Evolutionary conservation across 2,329 filamentous ascomycete species (phyloP).

Genomic region (Colletotrichum australisinense): DNA sequence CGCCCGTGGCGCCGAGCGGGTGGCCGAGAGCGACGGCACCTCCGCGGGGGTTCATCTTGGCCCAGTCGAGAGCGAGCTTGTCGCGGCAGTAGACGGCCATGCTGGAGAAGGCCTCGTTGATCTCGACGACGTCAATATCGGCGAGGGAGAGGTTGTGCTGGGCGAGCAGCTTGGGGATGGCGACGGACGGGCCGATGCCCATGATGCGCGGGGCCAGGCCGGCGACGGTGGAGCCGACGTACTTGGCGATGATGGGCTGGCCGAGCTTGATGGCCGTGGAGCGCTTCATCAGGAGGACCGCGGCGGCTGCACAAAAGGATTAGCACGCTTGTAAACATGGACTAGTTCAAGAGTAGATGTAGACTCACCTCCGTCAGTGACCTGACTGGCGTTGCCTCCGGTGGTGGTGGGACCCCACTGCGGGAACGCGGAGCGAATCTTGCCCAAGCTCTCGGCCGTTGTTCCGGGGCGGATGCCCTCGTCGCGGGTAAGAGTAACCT

Average conservation of each 20-base stretch:
- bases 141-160: conserved; percentile 82
- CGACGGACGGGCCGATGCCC: conserved; percentile 86
- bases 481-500: conserved; percentile 84
- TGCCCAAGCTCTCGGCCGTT: conserved; percentile 82
- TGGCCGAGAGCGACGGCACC: conserved; percentile 88
- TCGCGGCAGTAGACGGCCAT: conserved; percentile 96
- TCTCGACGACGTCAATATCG: conserved; percentile 90
- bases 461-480: conserved; percentile 94
- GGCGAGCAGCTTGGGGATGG: conserved; percentile 83
- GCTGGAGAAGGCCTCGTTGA: conserved; percentile 98
- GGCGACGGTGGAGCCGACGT: conserved; percentile 89
- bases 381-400: conserved; percentile 93
- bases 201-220: conserved; percentile 94
- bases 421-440: conserved; percentile 91
- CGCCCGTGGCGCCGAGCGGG: conserved; percentile 82
- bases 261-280: conserved; percentile 87
- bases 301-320: conserved; percentile 68
- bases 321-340: neutral
- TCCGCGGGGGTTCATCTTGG: conserved; percentile 84
- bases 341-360: neutral
- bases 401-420: conserved; percentile 89
- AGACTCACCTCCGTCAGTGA: conserved; percentile 84
- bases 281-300: conserved; percentile 93
- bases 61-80: conserved; percentile 75
- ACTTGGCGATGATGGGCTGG: conserved; percentile 95